These are phyloP conservation scores for Evernia prunastri DNA, from an alignment of 495 filamentous ascomycete genomes.

Conservation along the genomic window DNA sequence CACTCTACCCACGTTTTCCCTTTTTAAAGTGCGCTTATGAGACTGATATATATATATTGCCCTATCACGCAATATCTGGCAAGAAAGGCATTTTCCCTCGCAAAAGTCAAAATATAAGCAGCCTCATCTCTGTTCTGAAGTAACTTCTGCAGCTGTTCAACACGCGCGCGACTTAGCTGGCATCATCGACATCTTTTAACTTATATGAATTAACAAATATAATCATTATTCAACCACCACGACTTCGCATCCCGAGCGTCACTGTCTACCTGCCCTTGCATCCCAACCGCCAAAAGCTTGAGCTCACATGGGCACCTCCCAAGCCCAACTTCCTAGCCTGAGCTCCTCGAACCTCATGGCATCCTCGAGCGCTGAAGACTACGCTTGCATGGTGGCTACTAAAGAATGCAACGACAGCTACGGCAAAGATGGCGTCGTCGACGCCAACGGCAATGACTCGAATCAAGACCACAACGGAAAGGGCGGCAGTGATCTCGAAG, in stretches of 20 bases:
- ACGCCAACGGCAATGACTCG: background rate
- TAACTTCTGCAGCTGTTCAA: background rate
- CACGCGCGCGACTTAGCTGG: background rate
- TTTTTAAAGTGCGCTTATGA: background rate
- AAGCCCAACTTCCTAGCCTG: background rate
- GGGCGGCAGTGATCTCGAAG: slow-evolving; percentile 8
- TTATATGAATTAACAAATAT: background rate
- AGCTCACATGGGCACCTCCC: background rate
- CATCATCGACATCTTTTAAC: background rate
- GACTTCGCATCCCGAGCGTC: background rate
- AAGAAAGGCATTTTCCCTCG: background rate
- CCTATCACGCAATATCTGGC: background rate
- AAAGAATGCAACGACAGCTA: background rate
- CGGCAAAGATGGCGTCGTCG: background rate
- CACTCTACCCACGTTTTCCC: background rate
- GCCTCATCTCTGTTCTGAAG: background rate
- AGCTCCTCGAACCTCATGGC: background rate
- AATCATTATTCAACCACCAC: background rate
- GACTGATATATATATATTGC: background rate
- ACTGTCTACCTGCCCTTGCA: background rate
- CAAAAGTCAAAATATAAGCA: background rate
- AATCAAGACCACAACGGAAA: slow-evolving; percentile 11
- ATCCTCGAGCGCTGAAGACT: slow-evolving; percentile 1
- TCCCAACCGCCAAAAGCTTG: background rate
- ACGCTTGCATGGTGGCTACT: background rate